Evolutionary conservation across 2,329 filamentous ascomycete species (phyloP), one percentile per base, ranked within the genome.

Genomic region (Ophiostoma ips): DNA sequence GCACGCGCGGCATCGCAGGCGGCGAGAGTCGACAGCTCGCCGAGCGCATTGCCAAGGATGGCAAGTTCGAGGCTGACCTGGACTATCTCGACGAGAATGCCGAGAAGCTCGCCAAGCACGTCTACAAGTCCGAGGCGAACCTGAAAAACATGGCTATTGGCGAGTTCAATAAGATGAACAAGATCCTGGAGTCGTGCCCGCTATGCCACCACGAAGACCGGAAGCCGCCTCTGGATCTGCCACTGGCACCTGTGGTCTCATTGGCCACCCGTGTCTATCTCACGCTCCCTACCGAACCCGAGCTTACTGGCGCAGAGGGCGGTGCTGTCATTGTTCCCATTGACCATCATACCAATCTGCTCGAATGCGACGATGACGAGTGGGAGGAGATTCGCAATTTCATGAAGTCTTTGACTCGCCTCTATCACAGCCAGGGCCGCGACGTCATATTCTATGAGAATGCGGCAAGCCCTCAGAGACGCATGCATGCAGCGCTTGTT

Each of bases 341-440:
- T 19, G 79, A 88, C 58, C 92, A 98, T 63, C 82, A 83, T 48
- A 80, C 74, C 21, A 98, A 96, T 63, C 77, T 98, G 0, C 71
- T 98, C n/a, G 90, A 95, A 65, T 98, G 92, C 64, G 90, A 96
- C 64, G 90, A 98, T 61, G 92, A 98, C 62, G 92, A 98, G 64
- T 98, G 94, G 94, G 92, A 98, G 62, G 92, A 98, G 66, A 83
- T 98, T 6, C 84, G 92, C 58, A 98, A 98, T 64, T 98, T 98
- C 63, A 96, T 96, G 90, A 98, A 98, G 69, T 84, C 80, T 52
- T 73, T 98, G 18, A 95, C 84, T 5, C 81, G 90, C 41, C 84
- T 95, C 78, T 98, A 96, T 66, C 87, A 94, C 67, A 84, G 89
- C 40, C 87, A 94, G 64, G 88, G 89, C 11, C 84, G 86, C 48